Conservation (phyloP, 495 filamentous ascomycete genomes). For the Trichoderma reesei region DNA sequence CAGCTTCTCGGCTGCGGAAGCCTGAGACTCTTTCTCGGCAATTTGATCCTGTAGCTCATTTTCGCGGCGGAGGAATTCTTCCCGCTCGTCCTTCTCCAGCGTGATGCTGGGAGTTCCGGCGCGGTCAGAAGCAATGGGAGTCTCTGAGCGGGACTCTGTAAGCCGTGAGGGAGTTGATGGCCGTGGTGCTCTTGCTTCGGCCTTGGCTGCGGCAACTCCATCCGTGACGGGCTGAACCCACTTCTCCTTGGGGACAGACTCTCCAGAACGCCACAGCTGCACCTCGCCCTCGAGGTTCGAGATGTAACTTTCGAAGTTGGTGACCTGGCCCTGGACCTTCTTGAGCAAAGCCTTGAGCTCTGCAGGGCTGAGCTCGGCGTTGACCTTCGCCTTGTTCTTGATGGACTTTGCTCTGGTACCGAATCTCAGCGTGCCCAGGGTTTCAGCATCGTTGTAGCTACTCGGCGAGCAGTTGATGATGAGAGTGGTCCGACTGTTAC, state of each 20-base stretch:
- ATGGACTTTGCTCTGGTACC: constrained; percentile 96
- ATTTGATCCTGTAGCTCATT: constrained; percentile 96
- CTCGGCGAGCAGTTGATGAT: constrained; percentile 98
- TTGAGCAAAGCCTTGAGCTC: constrained; percentile 87
- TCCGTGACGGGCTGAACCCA: constrained; percentile 50
- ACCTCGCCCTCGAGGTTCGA: constrained; percentile 78
- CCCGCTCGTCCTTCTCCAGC: constrained; percentile 91
- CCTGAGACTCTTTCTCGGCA: constrained; percentile 78
- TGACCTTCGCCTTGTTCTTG: constrained; percentile 99
- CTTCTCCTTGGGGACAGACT: constrained; percentile 77
- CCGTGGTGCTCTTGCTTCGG: constrained; percentile 49
- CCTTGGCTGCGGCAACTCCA: constrained; percentile 43
- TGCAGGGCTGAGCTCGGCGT: constrained; percentile 88
- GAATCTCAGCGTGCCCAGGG: constrained; percentile 84
- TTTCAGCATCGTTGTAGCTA: constrained; percentile 97
- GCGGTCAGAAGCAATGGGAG: constrained; percentile 55
- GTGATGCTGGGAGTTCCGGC: constrained; percentile 76
- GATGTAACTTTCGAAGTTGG: constrained; percentile 79
- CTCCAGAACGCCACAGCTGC: constrained; percentile 75
- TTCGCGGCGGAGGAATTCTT: constrained; percentile 90
- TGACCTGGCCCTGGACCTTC: constrained; percentile 84
- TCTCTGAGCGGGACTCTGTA: constrained; percentile 72
- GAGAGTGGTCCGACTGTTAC: constrained; percentile 92
- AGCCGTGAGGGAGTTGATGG: constrained; percentile 80
- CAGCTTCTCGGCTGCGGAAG: constrained; percentile 65